Percentiles rank a stretch among this genome's conserved stretches.
These are phyloP conservation scores for Infundibulicybe gibba DNA, from an alignment of 768 basidiomycete genomes.

Conservation along the genomic window DNA sequence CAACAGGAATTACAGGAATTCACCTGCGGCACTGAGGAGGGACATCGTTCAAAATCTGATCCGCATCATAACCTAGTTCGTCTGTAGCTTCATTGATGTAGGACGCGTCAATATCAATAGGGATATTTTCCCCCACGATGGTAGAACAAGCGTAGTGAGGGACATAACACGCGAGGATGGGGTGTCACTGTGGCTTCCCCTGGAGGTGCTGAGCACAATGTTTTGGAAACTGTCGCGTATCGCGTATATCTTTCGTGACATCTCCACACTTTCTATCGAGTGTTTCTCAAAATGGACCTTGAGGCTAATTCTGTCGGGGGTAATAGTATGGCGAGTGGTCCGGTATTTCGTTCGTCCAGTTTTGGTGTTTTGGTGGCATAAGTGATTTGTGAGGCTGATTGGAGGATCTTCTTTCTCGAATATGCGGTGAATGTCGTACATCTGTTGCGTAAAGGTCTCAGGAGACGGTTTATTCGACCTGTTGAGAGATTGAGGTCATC, in stretches of 20 bases:
- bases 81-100: constrained; percentile 10
- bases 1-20: constrained; percentile 6
- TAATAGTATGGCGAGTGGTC: constrained; percentile 32
- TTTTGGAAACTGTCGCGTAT: constrained; percentile 56
- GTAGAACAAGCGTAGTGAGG: constrained; percentile 38
- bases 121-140: constrained; percentile 42
- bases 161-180: neutral
- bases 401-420: neutral
- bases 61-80: constrained; percentile 19
- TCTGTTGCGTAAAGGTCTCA: constrained; percentile 18
- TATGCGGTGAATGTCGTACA: constrained; percentile 14
- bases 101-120: constrained; percentile 11
- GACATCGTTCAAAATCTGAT: constrained; percentile 48
- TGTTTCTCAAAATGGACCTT: constrained; percentile 29
- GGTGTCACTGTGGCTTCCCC: neutral
- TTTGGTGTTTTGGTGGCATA: constrained; percentile 1
- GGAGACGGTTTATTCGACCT: constrained; percentile 16
- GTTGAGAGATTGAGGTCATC: constrained; percentile 10
- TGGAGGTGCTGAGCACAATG: constrained; percentile 33
- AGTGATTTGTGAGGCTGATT: neutral
- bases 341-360: too few species aligned
- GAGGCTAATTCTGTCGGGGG: constrained; percentile 28
- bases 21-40: constrained; percentile 53
- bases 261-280: constrained; percentile 30
- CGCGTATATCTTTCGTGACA: constrained; percentile 46